Evolutionary conservation across 2,329 filamentous ascomycete species (phyloP).

Genomic region (Myriosclerotinia scirpicola): DNA sequence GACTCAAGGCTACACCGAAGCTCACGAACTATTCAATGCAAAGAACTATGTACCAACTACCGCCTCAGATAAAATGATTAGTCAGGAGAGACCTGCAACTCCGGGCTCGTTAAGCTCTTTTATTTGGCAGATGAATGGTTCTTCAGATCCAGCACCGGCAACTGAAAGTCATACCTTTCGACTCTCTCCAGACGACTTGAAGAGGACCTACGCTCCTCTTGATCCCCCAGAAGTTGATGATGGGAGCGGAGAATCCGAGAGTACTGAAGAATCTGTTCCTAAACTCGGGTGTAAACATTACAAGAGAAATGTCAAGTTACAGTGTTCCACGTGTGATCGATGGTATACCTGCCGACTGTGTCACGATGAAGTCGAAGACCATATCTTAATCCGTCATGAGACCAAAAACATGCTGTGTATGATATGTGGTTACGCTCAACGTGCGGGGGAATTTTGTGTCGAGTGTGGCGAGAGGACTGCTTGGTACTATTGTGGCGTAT

Average conservation of each 20-base stretch:
- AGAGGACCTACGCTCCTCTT: constrained; percentile 64
- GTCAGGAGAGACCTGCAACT: constrained; percentile 46
- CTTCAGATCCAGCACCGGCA: constrained; percentile 29
- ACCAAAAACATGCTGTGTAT: constrained; percentile 98
- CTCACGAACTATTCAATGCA: constrained; percentile 40
- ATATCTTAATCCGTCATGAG: constrained; percentile 74
- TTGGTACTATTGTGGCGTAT: constrained; percentile 89
- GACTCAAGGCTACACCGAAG: constrained; percentile 64
- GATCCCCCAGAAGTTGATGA: constrained; percentile 52
- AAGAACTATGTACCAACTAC: constrained; percentile 34
- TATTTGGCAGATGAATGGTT: constrained; percentile 54
- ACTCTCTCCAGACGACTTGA: constrained; percentile 60
- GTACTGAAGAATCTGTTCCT: constrained; percentile 36
- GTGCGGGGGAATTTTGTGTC: constrained; percentile 73
- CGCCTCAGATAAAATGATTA: constrained; percentile 37
- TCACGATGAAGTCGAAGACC: constrained; percentile 80
- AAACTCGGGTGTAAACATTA: constrained; percentile 87
- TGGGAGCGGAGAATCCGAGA: constrained; percentile 40
- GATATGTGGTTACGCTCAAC: constrained; percentile 84
- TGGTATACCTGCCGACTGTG: constrained; percentile 98
- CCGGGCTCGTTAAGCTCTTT: constrained; percentile 54
- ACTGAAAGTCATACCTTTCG: constrained; percentile 45
- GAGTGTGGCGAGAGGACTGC: constrained; percentile 76
- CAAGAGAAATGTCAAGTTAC: constrained; percentile 90
- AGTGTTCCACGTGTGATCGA: constrained; percentile 83